These are phyloP conservation scores for Gastrolobium villosum DNA, from an alignment of 306 rosid species.

Conservation along the genomic window DNA sequence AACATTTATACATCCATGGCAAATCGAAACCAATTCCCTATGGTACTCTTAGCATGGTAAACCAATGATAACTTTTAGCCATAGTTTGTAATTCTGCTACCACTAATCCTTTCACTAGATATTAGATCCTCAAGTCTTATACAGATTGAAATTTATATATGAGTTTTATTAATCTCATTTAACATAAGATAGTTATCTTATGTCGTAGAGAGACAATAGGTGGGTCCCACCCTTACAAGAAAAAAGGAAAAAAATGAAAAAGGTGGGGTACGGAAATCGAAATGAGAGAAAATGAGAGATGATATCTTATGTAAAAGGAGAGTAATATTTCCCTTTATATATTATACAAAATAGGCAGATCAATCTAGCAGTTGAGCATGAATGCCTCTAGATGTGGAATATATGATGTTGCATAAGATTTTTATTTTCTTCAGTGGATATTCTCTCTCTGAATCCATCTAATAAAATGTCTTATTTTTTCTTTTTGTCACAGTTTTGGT, in stretches of 20 bases:
- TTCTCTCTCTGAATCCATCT: conserved; percentile 29
- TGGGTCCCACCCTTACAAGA: too few relatives aligned
- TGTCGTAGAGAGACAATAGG: too few relatives aligned
- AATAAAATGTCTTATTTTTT: conserved; percentile 29
- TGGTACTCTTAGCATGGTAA: conserved; percentile 86
- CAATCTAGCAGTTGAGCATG: conserved; percentile 17
- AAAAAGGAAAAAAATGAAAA: too few relatives aligned
- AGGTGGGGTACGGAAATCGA: too few relatives aligned
- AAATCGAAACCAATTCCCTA: conserved; percentile 76
- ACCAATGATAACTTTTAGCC: conserved; percentile 8
- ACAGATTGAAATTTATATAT: conserved; percentile 12
- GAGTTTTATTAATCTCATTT: neutral
- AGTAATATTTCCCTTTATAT: too few relatives aligned
- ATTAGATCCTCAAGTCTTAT: conserved; percentile 26
- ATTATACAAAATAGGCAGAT: neutral
- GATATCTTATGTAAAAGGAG: too few relatives aligned
- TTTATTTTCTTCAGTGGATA: neutral
- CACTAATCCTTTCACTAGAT: conserved; percentile 27
- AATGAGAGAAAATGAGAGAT: too few relatives aligned
- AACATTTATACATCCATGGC: conserved; percentile 94
- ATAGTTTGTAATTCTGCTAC: neutral
- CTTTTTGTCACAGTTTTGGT: conserved; percentile 64
- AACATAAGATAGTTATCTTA: too few relatives aligned
- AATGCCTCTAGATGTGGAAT: conserved; percentile 7
- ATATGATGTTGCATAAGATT: conserved; percentile 7